These are phyloP conservation scores for Brassica napus DNA, from an alignment of 345 rosid species.

Conservation along the genomic window Da-Ae NC_063439.1:3320001-3320500, in stretches of 20 bases:
- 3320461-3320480: constrained; percentile 86
- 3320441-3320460: constrained; percentile 99
- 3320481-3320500: constrained; percentile 86
- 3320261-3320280: constrained; percentile 95
- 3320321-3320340: neutral
- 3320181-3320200: constrained; percentile 74
- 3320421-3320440: constrained; percentile 95
- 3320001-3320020: constrained; percentile 21
- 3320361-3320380: constrained; percentile 75
- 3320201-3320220: constrained; percentile 92
- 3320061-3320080: constrained; percentile 80
- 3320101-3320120: constrained; percentile 69
- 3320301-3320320: neutral
- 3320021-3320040: constrained; percentile 22
- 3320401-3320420: constrained; percentile 94
- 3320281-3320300: constrained; percentile 51
- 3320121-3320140: constrained; percentile 96
- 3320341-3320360: neutral
- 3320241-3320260: constrained; percentile 85
- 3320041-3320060: constrained; percentile 59
- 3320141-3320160: constrained; percentile 69
- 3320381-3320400: constrained; percentile 89
- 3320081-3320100: constrained; percentile 65
- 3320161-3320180: constrained; percentile 74
- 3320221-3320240: constrained; percentile 96